Evolutionary conservation across 192 early-diverging fungal species (phyloP), one percentile per base, ranked within the genome.

Genomic region (Endogone sp.): DNA sequence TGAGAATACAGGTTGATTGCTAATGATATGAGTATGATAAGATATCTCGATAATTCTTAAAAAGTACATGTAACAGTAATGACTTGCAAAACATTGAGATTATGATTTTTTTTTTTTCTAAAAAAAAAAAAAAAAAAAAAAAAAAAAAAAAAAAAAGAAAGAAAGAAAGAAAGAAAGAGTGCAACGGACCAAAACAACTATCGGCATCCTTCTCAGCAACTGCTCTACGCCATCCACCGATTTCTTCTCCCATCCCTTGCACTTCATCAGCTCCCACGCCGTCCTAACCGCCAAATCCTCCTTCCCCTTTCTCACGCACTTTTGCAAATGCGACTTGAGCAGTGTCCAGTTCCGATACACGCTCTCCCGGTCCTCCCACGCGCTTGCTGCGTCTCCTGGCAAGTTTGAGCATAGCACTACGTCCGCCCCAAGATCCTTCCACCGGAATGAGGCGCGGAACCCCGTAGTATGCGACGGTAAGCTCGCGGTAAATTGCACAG

Each of bases 261-360:
- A 9, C 24, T 23, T 60, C 24, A 28, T 28, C 59, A 60, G 6
- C 59, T 60, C 59, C 59, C 59, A 60, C 24, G 59, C 59, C 22
- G 59, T 60, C 59, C 27, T 60, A 6, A 60, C 22, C 10, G 59
- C 59, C 59, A 60, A 22, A 0, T 60, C 59, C 9, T 10, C 59
- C 59, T 21, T 23, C 27, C 21, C 9, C 21, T 2, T 60, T 22
- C 59, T 23, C 22, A 22, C 27, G 59, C 59, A 60, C 27, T 60
- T 60, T 21, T 60, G 59, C 24, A 60, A 21, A 60, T 60, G 59
- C 2, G 59, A 60, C 21, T 60, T 60, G 59, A 60, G 59, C 22
- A 26, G 27, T 10, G 59, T 6, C 22, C 6, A 6, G 21, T 60
- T 60, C 24, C 0, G 6, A 22, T 60, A 60, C 24, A 16, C 2